Conservation (phyloP, 148 eudicot genomes). For the Camellia sinensis region DNA sequence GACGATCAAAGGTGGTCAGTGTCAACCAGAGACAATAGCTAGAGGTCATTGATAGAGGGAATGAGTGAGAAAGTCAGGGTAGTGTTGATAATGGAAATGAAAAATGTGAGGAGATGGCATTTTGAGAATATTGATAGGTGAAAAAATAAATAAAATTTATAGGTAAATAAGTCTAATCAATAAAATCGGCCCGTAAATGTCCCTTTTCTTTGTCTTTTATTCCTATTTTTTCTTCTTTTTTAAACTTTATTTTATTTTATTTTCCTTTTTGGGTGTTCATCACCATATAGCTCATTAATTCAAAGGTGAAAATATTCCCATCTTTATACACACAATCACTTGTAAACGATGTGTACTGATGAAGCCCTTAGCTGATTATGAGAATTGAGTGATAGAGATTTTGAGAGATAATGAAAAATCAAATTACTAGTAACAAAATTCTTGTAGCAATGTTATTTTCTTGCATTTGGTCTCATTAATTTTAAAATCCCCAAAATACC, state of each 20-base stretch:
- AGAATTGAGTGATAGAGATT: not conserved
- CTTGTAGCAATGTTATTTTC: too few relatives aligned
- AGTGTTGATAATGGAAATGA: not conserved
- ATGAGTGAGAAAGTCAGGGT: not conserved
- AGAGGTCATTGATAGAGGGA: not conserved
- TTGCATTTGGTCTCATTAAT: too few relatives aligned
- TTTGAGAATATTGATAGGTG: too few relatives aligned
- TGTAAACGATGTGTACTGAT: not conserved
- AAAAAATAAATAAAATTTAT: too few relatives aligned
- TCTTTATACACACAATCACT: not conserved
- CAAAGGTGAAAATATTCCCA: not conserved
- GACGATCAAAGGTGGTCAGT: not conserved
- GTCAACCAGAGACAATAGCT: not conserved
- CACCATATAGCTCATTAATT: too few relatives aligned
- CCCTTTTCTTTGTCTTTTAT: too few relatives aligned
- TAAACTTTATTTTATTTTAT: too few relatives aligned
- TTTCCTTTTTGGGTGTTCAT: not conserved
- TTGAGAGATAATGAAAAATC: not conserved
- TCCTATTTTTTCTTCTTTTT: too few relatives aligned
- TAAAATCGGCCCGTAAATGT: too few relatives aligned
- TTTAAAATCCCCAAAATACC: not conserved
- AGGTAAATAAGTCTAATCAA: not conserved
- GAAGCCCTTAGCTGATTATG: not conserved
- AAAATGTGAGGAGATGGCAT: too few relatives aligned
- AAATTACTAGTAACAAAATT: not conserved